Evolutionary conservation across 1,139 yeast genomes (phyloP).

Genomic region (Pichia sp.): DNA sequence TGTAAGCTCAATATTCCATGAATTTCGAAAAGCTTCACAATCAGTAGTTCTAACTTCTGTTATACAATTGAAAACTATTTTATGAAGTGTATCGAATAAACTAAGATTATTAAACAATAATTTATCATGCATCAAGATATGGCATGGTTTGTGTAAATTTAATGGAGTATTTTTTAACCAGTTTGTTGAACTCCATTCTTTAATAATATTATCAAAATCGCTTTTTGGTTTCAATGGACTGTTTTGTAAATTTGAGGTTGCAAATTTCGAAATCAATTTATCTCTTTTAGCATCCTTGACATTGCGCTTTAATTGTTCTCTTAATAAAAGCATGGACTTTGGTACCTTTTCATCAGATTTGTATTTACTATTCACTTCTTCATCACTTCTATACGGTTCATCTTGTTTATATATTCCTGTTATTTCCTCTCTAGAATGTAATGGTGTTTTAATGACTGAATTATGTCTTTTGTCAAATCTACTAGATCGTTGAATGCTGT

Average conservation of each 20-base stretch:
- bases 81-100: conserved; percentile 13
- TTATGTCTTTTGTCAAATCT: conserved; percentile 1
- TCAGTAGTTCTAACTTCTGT: neutral
- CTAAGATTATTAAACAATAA: conserved; percentile 18
- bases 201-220: conserved; percentile 20
- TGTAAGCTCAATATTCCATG: neutral
- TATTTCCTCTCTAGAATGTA: conserved; percentile 3
- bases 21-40: neutral
- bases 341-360: conserved; percentile 3
- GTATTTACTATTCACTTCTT: neutral
- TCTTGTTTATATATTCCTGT: conserved; percentile 4
- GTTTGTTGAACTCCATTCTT: conserved; percentile 23
- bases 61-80: neutral
- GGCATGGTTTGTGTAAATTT: conserved; percentile 20
- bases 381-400: neutral
- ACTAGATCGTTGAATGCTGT: neutral
- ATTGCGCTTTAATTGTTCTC: neutral
- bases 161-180: conserved; percentile 17
- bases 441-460: conserved; percentile 1
- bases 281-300: neutral
- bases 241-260: conserved; percentile 7
- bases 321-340: conserved; percentile 3
- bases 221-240: conserved; percentile 17
- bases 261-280: conserved; percentile 7
- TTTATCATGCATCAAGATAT: conserved; percentile 25